Percentiles rank a stretch among this genome's conserved stretches.
These are phyloP conservation scores for Fusarium sp. DNA, from an alignment of 2,329 filamentous ascomycete species.

Conservation along the genomic window DNA sequence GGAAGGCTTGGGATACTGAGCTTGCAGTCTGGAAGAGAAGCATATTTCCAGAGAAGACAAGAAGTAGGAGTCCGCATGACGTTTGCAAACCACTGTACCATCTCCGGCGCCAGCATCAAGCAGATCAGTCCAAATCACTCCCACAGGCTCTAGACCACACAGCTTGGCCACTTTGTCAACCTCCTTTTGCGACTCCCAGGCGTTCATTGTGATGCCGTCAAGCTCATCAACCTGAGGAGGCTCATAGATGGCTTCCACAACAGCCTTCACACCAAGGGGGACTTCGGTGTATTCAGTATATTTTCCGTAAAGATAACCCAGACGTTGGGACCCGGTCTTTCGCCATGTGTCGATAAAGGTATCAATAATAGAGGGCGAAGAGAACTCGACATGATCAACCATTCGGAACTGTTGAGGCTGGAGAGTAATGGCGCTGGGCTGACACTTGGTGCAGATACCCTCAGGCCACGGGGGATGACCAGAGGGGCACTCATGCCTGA, in stretches of 20 bases:
- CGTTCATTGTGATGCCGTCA: slow-evolving; percentile 86
- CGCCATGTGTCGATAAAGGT: slow-evolving; percentile 94
- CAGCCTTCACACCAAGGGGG: slow-evolving; percentile 91
- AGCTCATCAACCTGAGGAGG: slow-evolving; percentile 90
- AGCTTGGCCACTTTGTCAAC: slow-evolving; percentile 83
- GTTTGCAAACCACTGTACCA: slow-evolving; percentile 91
- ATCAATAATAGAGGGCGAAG: slow-evolving; percentile 85
- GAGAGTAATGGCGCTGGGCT: slow-evolving; percentile 94
- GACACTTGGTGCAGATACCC: slow-evolving; percentile 97
- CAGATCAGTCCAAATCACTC: slow-evolving; percentile 95
- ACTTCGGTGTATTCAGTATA: slow-evolving; percentile 94
- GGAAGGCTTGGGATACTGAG: slow-evolving; percentile 86
- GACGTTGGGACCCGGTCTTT: slow-evolving; percentile 81
- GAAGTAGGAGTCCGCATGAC: slow-evolving; percentile 95
- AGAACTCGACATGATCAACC: slow-evolving; percentile 98
- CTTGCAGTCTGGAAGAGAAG: slow-evolving; percentile 89
- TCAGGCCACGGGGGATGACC: slow-evolving; percentile 95
- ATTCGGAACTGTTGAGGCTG: slow-evolving; percentile 95
- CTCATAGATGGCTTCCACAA: slow-evolving; percentile 98
- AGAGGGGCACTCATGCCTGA: slow-evolving; percentile 88
- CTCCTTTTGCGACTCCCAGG: slow-evolving; percentile 87
- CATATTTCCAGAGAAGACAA: slow-evolving; percentile 92
- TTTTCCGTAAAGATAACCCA: slow-evolving; percentile 91
- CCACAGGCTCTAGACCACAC: slow-evolving; percentile 89
- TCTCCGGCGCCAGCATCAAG: slow-evolving; percentile 84